phyloP scores from a whole-genome alignment of 306 rosid species.

The Dryas drummondii region DNA sequence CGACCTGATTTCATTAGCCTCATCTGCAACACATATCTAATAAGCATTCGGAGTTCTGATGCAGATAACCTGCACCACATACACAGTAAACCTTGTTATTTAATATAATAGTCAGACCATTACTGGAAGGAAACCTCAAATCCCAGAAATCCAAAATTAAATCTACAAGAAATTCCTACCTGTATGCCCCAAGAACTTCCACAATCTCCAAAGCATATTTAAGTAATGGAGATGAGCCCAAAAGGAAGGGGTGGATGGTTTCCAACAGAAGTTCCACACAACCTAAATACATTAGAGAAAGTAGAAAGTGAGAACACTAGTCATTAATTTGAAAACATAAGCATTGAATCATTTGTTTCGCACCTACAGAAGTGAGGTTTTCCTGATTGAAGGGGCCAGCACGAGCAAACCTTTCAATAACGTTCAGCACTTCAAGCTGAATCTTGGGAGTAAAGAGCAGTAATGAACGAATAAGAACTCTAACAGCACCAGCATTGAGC shows the following conservation, averaged over 20 bases:
- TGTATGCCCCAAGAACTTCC: slow-evolving; percentile 93
- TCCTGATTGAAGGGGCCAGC: slow-evolving; percentile 91
- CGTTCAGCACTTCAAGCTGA: slow-evolving; percentile 73
- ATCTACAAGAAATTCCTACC: slow-evolving; percentile 45
- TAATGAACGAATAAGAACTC: slow-evolving; percentile 75
- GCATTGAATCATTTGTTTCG: slow-evolving; percentile 32
- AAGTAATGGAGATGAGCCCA: slow-evolving; percentile 83
- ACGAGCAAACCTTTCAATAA: slow-evolving; percentile 77
- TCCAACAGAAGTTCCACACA: slow-evolving; percentile 93
- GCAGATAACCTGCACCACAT: slow-evolving; percentile 66
- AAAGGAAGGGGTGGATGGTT: slow-evolving; percentile 83
- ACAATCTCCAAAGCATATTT: slow-evolving; percentile 81
- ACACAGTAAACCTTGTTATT: slow-evolving; percentile 17
- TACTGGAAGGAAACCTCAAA: neutral
- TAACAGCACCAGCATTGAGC: slow-evolving; percentile 83
- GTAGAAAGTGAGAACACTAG: slow-evolving; percentile 15
- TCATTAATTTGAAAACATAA: slow-evolving; percentile 22
- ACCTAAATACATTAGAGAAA: slow-evolving; percentile 46
- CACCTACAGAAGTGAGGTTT: slow-evolving; percentile 86
- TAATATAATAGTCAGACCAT: neutral
- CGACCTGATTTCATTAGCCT: slow-evolving; percentile 78
- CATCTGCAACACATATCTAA: slow-evolving; percentile 80
- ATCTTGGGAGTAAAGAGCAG: slow-evolving; percentile 84
- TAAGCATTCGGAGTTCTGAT: slow-evolving; percentile 74
- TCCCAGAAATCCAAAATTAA: slow-evolving; percentile 23